Conservation (phyloP, 2,329 filamentous ascomycete genomes). For the Colletotrichum gloeosporioides region DNA sequence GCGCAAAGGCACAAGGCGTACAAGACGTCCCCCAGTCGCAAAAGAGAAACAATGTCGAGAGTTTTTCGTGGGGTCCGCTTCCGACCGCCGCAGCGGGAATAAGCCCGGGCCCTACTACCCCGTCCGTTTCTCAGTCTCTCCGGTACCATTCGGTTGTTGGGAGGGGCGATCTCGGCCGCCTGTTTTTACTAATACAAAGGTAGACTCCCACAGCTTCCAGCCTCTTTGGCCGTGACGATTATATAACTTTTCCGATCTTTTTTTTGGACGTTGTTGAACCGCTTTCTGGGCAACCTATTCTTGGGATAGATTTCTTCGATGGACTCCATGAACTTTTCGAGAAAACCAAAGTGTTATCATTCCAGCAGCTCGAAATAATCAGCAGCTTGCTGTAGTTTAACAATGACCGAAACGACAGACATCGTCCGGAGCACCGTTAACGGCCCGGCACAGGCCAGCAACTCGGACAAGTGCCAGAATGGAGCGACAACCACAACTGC, state of each 20-base stretch:
- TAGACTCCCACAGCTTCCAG: background rate
- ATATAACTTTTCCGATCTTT: background rate
- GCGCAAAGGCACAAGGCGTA: background rate
- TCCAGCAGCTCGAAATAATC: background rate
- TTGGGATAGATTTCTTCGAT: background rate
- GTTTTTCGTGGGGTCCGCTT: background rate
- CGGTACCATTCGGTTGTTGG: background rate
- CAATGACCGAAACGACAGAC: background rate
- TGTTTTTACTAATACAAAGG: background rate
- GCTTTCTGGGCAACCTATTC: background rate
- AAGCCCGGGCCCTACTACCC: background rate
- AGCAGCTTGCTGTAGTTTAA: background rate
- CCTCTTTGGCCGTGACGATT: background rate
- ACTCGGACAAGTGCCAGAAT: background rate
- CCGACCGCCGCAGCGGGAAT: constrained; percentile 8
- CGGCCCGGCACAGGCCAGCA: background rate
- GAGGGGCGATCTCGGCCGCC: background rate
- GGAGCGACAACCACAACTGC: background rate
- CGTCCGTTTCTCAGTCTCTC: background rate
- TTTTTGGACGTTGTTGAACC: background rate
- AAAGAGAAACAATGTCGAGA: background rate
- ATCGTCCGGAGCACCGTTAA: background rate
- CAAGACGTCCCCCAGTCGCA: background rate
- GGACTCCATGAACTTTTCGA: background rate
- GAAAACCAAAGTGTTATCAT: background rate